Evolutionary conservation across 2,329 filamentous ascomycete genomes (phyloP).

Genomic region (Teratosphaeria gauchensis): DNA sequence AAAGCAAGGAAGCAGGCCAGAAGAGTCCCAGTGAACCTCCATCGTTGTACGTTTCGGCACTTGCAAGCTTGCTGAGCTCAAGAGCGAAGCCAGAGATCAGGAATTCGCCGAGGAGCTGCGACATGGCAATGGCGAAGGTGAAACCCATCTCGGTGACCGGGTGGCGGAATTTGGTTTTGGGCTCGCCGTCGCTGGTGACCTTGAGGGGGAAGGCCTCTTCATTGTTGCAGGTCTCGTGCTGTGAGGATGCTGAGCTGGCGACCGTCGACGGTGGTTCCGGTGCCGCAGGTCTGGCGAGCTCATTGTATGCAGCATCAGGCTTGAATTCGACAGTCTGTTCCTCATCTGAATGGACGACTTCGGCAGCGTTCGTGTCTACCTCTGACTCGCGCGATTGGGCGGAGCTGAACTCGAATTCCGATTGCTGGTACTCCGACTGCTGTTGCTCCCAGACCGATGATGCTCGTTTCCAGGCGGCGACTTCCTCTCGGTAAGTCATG

Average conservation of each 20-base stretch:
- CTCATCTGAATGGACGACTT: background rate
- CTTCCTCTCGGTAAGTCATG: constrained; percentile 23
- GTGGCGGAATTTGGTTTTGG: constrained; percentile 18
- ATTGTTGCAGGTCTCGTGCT: background rate
- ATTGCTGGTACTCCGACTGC: background rate
- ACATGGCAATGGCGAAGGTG: constrained; percentile 27
- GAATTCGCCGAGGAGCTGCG: constrained; percentile 28
- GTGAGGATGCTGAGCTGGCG: background rate
- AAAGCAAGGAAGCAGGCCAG: constrained; percentile 28
- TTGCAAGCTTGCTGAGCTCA: constrained; percentile 22
- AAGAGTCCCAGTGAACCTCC: constrained; percentile 18
- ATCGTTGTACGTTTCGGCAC: constrained; percentile 3
- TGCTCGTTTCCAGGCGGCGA: constrained; percentile 16
- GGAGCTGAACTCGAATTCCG: background rate
- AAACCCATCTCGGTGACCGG: constrained; percentile 24
- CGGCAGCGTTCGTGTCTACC: background rate
- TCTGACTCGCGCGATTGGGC: background rate
- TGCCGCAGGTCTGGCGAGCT: background rate
- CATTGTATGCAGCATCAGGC: background rate
- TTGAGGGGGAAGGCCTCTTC: background rate
- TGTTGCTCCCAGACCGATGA: constrained; percentile 11
- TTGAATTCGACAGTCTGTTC: background rate
- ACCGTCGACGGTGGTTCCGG: background rate
- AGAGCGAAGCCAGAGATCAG: constrained; percentile 29
- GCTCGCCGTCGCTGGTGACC: background rate